Evolutionary conservation across 495 filamentous ascomycete genomes (phyloP).

Genomic region (Penicillium bovifimosum): DNA sequence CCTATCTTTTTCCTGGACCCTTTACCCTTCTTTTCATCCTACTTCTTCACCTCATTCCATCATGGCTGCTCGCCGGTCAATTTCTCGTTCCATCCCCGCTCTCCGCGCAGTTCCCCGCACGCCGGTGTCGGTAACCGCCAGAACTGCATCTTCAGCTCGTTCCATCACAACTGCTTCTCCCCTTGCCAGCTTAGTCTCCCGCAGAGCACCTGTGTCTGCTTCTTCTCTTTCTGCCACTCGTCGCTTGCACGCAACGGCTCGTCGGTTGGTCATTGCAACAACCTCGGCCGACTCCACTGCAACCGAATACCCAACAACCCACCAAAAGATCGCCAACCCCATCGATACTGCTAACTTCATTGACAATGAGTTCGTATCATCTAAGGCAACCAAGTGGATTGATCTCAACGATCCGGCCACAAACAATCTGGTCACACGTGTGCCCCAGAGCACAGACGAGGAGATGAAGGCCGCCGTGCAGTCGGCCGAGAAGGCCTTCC

Average conservation of each 20-base stretch:
- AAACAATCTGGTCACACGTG: constrained; percentile 96
- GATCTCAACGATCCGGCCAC: constrained; percentile 94
- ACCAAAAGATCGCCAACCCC: constrained; percentile 69
- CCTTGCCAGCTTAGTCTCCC: constrained; percentile 14
- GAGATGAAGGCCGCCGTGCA: constrained; percentile 85
- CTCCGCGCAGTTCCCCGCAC: constrained; percentile 45
- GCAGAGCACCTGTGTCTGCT: constrained; percentile 12
- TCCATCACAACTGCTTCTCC: constrained; percentile 27
- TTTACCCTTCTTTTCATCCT: not conserved
- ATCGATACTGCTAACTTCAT: constrained; percentile 86
- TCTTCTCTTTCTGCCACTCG: constrained; percentile 27
- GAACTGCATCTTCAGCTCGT: constrained; percentile 25
- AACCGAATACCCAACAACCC: constrained; percentile 70
- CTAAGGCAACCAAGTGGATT: constrained; percentile 74
- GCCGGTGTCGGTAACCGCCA: constrained; percentile 19
- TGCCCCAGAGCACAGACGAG: constrained; percentile 87
- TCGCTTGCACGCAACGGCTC: constrained; percentile 55
- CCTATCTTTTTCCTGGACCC: not conserved
- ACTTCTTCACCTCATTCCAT: constrained; percentile 10
- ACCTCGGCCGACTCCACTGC: constrained; percentile 54
- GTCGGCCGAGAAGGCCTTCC: constrained; percentile 86
- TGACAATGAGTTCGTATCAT: constrained; percentile 81
- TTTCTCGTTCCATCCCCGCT: constrained; percentile 40
- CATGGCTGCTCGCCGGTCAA: constrained; percentile 44
- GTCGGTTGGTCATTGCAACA: constrained; percentile 51